Evolutionary conservation across 345 rosid species (phyloP), one percentile per base, ranked within the genome.

Genomic region (Anastatica hierochuntica): DNA sequence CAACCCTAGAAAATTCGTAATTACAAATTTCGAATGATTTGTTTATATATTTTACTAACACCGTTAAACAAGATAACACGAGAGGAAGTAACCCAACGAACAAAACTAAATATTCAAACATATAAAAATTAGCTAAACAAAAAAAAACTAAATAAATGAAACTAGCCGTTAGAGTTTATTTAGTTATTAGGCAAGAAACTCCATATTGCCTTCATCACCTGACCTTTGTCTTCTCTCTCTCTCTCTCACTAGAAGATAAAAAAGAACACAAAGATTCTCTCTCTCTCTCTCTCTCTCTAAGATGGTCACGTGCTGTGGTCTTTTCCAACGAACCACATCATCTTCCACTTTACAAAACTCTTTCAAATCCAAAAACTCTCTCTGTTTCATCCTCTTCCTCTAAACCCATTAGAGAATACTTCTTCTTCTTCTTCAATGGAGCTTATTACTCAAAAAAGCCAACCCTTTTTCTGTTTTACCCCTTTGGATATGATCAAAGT

Each of bases 161-260:
- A 79, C 67, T 82, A 82, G 82, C 85, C 82, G 81, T 77, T 77
- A 35, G 19, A 50, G 15, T 39, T 55, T 49, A 45, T 64, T 55
- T 55, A 52, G 58, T 2, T 56, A 44, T 40, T 20, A 65, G 23
- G 23, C 58, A 68, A 62, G 64, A 70, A 66, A 65, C 56, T 63
- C 58, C 64, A 67, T 50, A 63, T 52, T 64, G 19, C 73, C n/a
- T n/a, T n/a, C 40, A 33, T 51, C 72, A 67, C 69, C 75, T 63
- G 70, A 67, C 53, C 43, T 27, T 49, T 58, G 66, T 50, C 66
- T 59, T 41, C 36, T 49, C 36, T 57, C n/a, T 27, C 53, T 53
- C 14, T 64, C 52, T 63, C 71, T 62, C 60, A 20, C 66, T 36
- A 61, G 26, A 68, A 41, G 51, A 57, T 59, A 73, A 24, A 29